phyloP scores from a whole-genome alignment of 148 eudicot genomes.

The Nepenthes gracilis region DNA sequence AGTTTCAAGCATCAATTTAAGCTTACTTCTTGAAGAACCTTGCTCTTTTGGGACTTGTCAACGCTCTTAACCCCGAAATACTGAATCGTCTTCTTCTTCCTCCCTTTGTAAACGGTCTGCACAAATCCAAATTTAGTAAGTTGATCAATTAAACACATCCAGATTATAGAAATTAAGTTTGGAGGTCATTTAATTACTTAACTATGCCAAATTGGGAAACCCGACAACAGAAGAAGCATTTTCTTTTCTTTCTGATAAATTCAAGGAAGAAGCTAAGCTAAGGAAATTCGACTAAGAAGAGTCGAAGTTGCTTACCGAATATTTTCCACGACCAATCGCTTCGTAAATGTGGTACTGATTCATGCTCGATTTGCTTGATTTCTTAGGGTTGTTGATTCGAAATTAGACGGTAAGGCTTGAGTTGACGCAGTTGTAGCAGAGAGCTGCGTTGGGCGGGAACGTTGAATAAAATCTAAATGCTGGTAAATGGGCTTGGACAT shows the following conservation, averaged over 20 bases:
- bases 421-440: too few relatives aligned
- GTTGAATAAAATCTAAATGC: too few relatives aligned
- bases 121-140: not conserved
- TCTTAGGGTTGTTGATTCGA: not conserved
- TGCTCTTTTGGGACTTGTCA: conserved; percentile 73
- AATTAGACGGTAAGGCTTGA: too few relatives aligned
- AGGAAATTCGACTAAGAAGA: not conserved
- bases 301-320: conserved; percentile 39
- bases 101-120: conserved; percentile 87
- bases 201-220: not conserved
- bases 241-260: not conserved
- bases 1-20: not conserved
- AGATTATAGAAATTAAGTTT: not conserved
- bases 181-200: not conserved
- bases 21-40: conserved; percentile 93
- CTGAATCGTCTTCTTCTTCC: conserved; percentile 90
- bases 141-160: not conserved
- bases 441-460: too few relatives aligned
- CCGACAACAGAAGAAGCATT: not conserved
- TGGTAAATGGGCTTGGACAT: too few relatives aligned
- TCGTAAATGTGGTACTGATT: conserved; percentile 85
- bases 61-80: conserved; percentile 86
- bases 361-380: conserved; percentile 19
- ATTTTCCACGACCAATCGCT: conserved; percentile 81
- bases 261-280: not conserved